A percentile compares a stretch with the other conserved stretches of the same genome.
phyloP scores from a whole-genome alignment of 176 grass and related monocot species.

The Puccinellia tenuiflora region DNA sequence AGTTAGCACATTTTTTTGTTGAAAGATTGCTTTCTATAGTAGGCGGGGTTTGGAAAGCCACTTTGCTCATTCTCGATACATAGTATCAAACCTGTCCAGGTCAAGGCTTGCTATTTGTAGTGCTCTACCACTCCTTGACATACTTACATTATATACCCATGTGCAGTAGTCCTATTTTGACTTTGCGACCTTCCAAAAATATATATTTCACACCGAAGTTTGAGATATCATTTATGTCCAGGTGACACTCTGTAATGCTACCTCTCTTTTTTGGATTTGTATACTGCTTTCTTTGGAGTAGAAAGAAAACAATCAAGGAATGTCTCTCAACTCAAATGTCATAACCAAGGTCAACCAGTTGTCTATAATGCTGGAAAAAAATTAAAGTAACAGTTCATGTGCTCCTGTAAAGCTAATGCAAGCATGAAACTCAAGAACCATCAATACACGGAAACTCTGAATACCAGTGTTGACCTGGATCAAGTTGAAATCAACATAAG shows the following conservation, averaged over 20 bases:
- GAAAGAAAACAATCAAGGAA: background rate
- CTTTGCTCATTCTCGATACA: background rate
- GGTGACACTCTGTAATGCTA: background rate
- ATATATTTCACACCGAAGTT: background rate
- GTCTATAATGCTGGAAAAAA: background rate
- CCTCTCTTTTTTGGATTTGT: background rate
- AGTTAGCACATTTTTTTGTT: background rate
- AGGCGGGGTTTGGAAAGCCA: background rate
- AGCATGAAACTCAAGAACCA: background rate
- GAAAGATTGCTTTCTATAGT: background rate
- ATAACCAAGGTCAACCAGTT: background rate
- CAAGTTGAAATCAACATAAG: background rate
- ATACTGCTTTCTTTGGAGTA: background rate
- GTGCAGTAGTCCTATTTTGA: background rate
- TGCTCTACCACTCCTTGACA: slow-evolving; percentile 7
- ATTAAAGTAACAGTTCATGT: background rate
- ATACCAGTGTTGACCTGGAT: background rate
- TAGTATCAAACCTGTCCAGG: background rate
- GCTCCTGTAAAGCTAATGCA: background rate
- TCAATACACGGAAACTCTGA: background rate
- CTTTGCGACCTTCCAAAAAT: background rate
- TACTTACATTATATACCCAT: background rate
- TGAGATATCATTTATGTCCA: background rate
- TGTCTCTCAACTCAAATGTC: background rate
- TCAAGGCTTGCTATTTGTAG: background rate